Percentiles rank a stretch among this genome's conserved stretches.
These are phyloP conservation scores for Benincasa hispida DNA, from an alignment of 306 rosid species.

Conservation along the genomic window DNA sequence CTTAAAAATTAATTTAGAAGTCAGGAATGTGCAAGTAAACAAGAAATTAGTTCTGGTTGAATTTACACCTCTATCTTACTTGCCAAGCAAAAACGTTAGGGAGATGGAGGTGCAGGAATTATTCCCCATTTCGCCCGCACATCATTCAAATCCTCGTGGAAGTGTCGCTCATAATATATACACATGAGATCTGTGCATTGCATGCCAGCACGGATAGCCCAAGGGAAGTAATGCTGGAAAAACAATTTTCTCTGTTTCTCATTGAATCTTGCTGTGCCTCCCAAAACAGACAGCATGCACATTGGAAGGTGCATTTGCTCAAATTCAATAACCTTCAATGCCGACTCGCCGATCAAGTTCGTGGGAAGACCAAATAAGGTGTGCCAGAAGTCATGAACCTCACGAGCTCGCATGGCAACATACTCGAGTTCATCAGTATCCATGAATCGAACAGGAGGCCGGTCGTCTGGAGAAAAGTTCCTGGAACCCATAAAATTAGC, in stretches of 20 bases:
- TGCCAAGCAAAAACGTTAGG: constrained; percentile 21
- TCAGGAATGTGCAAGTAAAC: not conserved
- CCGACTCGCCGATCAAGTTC: constrained; percentile 82
- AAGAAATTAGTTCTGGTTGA: not conserved
- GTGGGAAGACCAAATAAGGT: constrained; percentile 79
- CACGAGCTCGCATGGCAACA: constrained; percentile 82
- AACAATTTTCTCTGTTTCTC: constrained; percentile 68
- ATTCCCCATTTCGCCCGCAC: constrained; percentile 67
- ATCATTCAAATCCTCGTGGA: constrained; percentile 69
- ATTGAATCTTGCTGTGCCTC: constrained; percentile 62
- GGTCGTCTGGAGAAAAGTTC: constrained; percentile 87
- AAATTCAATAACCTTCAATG: constrained; percentile 80
- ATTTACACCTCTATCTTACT: not conserved
- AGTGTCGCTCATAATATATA: constrained; percentile 70
- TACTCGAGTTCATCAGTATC: constrained; percentile 73
- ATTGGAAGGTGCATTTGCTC: constrained; percentile 84
- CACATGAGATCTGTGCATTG: constrained; percentile 79
- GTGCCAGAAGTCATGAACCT: constrained; percentile 96
- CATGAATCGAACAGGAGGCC: constrained; percentile 90
- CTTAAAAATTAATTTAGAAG: not conserved
- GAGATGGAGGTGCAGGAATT: constrained; percentile 45
- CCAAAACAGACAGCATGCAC: constrained; percentile 60
- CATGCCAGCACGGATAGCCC: constrained; percentile 79
- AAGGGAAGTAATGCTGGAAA: constrained; percentile 73
- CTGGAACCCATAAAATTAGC: constrained; percentile 95